A percentile compares a stretch with the other conserved stretches of the same genome.
phyloP scores from a whole-genome alignment of 805 yeast genomes.

The Tanozyma kutaoensis region DNA sequence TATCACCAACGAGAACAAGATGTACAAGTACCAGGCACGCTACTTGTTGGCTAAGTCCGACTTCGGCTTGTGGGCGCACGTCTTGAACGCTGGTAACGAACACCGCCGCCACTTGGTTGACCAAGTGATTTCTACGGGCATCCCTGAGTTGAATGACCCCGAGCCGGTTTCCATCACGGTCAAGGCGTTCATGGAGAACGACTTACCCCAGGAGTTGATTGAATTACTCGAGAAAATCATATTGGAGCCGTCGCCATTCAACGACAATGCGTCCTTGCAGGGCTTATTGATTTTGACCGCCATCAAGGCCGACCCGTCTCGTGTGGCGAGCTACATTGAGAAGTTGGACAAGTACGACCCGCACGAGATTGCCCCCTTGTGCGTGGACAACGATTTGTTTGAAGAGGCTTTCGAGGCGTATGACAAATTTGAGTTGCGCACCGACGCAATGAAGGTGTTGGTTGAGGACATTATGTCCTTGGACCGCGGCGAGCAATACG shows the following conservation, averaged over 20 bases:
- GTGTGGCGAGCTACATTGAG: constrained; percentile 74
- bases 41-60: constrained; percentile 86
- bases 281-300: constrained; percentile 90
- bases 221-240: constrained; percentile 93
- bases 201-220: constrained; percentile 82
- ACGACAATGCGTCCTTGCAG: constrained; percentile 89
- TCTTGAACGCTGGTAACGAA: constrained; percentile 58
- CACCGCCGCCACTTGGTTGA: constrained; percentile 89
- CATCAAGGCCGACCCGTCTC: constrained; percentile 83
- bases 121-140: constrained; percentile 91
- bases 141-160: constrained; percentile 86
- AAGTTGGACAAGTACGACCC: constrained; percentile 87
- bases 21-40: constrained; percentile 99
- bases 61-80: constrained; percentile 66
- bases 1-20: constrained; percentile 92
- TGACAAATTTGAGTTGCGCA: constrained; percentile 64
- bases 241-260: constrained; percentile 93
- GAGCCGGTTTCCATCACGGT: constrained; percentile 90
- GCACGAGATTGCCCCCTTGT: constrained; percentile 83
- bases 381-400: constrained; percentile 74
- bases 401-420: constrained; percentile 95
- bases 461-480: constrained; percentile 89
- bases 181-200: constrained; percentile 92
- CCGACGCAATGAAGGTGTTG: constrained; percentile 77
- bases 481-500: constrained; percentile 89